phyloP scores from a whole-genome alignment of 2,329 filamentous ascomycete species.

The Saccharata proteae region DNA sequence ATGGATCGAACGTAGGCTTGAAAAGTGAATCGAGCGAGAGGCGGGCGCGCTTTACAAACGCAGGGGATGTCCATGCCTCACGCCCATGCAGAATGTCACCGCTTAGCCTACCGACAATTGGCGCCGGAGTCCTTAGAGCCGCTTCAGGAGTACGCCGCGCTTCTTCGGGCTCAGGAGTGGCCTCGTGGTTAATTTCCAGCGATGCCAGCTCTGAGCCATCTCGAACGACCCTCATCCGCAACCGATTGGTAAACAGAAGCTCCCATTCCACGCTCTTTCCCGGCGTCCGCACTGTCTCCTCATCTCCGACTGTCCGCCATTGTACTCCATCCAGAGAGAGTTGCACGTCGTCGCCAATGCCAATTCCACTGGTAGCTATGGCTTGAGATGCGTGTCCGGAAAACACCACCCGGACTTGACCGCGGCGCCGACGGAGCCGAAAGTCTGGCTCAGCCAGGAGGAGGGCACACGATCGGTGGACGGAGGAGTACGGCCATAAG shows the following conservation, averaged over 20 bases:
- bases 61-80: constrained; percentile 61
- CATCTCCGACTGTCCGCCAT: constrained; percentile 47
- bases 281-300: constrained; percentile 40
- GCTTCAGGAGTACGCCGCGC: constrained; percentile 1
- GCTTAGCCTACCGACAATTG: constrained; percentile 5
- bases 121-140: constrained; percentile 3
- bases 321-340: constrained; percentile 57
- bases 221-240: constrained; percentile 29
- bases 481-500: constrained; percentile 81
- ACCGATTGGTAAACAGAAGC: constrained; percentile 33
- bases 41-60: constrained; percentile 61
- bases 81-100: constrained; percentile 11
- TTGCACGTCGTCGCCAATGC: constrained; percentile 65
- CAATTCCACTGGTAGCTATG: constrained; percentile 53
- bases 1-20: constrained; percentile 52
- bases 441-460: constrained; percentile 78
- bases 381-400: constrained; percentile 56
- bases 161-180: constrained; percentile 2
- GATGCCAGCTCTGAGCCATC: constrained; percentile 36
- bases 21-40: constrained; percentile 58
- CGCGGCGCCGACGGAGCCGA: constrained; percentile 60
- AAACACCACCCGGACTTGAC: constrained; percentile 72
- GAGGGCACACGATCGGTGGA: constrained; percentile 61
- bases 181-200: constrained; percentile 35
- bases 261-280: constrained; percentile 47